A percentile compares a stretch with the other conserved stretches of the same genome.
phyloP scores from a whole-genome alignment of 2,329 filamentous ascomycete genomes.

The Fusarium fujikuroi region DNA sequence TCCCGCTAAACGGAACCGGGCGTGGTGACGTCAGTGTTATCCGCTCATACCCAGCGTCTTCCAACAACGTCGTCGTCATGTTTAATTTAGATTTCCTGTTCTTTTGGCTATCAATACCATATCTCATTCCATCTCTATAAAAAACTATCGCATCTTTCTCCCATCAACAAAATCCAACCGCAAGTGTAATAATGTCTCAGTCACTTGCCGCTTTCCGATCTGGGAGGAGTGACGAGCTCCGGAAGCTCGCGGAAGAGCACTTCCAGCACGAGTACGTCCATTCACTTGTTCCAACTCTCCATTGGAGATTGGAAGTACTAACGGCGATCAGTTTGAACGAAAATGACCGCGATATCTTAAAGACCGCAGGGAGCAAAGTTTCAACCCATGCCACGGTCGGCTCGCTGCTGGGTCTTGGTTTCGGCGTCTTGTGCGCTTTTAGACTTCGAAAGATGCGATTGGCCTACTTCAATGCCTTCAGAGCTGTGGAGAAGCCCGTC shows the following conservation, averaged over 20 bases:
- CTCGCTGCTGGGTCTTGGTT: background rate
- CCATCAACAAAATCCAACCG: too few relatives aligned
- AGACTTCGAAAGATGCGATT: slow-evolving; percentile 1
- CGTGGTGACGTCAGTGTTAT: background rate
- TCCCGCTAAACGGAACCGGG: background rate
- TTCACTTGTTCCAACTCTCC: background rate
- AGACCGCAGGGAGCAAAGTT: background rate
- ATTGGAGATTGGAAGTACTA: background rate
- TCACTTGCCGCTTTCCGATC: slow-evolving; percentile 1
- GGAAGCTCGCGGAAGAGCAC: background rate
- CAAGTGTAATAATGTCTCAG: background rate
- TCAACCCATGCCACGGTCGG: background rate
- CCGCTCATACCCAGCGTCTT: background rate
- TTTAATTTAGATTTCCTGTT: too few relatives aligned
- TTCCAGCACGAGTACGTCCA: slow-evolving; percentile 3
- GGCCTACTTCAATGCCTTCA: slow-evolving; percentile 9
- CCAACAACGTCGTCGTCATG: too few relatives aligned
- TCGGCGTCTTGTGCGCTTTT: background rate
- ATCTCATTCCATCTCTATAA: too few relatives aligned
- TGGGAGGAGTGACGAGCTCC: background rate
- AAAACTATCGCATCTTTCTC: too few relatives aligned
- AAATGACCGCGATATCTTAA: too few relatives aligned
- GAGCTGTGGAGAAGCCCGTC: background rate
- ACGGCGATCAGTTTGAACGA: background rate
- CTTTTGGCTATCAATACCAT: too few relatives aligned